Conservation (phyloP, 495 filamentous ascomycete genomes). For the Halenospora varia region DNA sequence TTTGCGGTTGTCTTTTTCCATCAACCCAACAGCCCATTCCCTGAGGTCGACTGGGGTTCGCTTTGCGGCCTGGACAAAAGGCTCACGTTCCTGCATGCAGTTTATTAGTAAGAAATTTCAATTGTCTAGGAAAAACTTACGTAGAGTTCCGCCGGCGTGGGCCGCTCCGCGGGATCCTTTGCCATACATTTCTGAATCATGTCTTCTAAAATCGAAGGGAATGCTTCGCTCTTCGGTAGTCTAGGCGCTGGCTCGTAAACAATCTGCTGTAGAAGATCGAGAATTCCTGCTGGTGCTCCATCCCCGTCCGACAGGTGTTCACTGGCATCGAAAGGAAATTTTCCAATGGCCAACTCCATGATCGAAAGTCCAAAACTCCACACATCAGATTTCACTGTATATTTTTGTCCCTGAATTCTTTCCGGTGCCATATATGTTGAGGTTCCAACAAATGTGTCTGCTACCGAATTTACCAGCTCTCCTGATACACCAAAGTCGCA, state of each 20-base stretch:
- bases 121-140: slow-evolving; percentile 37
- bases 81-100: slow-evolving; percentile 70
- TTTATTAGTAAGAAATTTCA: no score
- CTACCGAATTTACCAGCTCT: slow-evolving; percentile 93
- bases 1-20: slow-evolving; percentile 87
- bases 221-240: slow-evolving; percentile 94
- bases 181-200: slow-evolving; percentile 94
- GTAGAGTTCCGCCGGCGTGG: slow-evolving; percentile 84
- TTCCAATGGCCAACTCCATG: slow-evolving; percentile 95
- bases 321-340: slow-evolving; percentile 86
- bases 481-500: slow-evolving; percentile 98
- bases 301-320: slow-evolving; percentile 61
- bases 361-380: slow-evolving; percentile 97
- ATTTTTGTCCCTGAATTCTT: slow-evolving; percentile 91
- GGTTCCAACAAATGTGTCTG: slow-evolving; percentile 96
- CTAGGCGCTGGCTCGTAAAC: slow-evolving; percentile 93
- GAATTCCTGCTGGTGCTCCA: slow-evolving; percentile 84
- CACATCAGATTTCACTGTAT: slow-evolving; percentile 97
- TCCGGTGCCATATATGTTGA: slow-evolving; percentile 99
- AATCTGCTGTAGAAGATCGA: slow-evolving; percentile 95
- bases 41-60: slow-evolving; percentile 86
- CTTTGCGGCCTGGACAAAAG: slow-evolving; percentile 91
- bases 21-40: slow-evolving; percentile 86
- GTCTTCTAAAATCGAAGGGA: slow-evolving; percentile 89
- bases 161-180: slow-evolving; percentile 81